Evolutionary conservation across 1,284 basidiomycete species (phyloP), one percentile per base, ranked within the genome.

Genomic region (Ceratobasidium sp.): DNA sequence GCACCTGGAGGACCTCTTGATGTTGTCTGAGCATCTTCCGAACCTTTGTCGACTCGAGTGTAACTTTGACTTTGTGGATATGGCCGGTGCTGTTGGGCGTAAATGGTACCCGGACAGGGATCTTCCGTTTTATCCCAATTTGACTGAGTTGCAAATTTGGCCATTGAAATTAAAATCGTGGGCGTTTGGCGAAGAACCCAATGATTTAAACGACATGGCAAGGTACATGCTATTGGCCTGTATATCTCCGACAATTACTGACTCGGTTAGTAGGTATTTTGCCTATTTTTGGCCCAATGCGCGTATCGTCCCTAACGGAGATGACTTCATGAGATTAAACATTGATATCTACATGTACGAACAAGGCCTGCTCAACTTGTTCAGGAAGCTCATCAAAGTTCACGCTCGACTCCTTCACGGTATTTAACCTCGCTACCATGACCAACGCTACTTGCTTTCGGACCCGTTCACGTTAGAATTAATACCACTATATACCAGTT

Each of bases 221-320:
- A 60, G 58, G 58, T 60, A 39, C 15, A 5, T 6, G n/a, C 33
- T 20, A 51, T 51, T 51, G 18, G 3, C 3, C 26, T 60, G 13
- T 39, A 9, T 13, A 28, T 60, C n/a, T 60, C 10, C 58, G 15
- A 18, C 39, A 13, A 15, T 40, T 28, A 33, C 26, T 60, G 12
- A 5, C 26, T 15, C 13, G 1, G 26, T 15, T 6, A 7, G 26
- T 15, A 60, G 58, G n/a, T 39, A 39, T 60, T 33, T 60, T 28
- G 58, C 28, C 26, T 60, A 60, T 13, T 60, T 60, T 40, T 60
- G 58, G 58, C 58, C 58, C 58, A 39, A 60, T 5, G 33, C 20
- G 46, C 46, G 18, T 7, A 10, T 49, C 46, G 18, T 10, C 46
- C 10, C 18, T 7, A 33, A 12, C 46, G 46, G 46, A 7, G 46